Evolutionary conservation across 345 rosid genomes (phyloP).

Genomic region (Populus euphratica): DNA sequence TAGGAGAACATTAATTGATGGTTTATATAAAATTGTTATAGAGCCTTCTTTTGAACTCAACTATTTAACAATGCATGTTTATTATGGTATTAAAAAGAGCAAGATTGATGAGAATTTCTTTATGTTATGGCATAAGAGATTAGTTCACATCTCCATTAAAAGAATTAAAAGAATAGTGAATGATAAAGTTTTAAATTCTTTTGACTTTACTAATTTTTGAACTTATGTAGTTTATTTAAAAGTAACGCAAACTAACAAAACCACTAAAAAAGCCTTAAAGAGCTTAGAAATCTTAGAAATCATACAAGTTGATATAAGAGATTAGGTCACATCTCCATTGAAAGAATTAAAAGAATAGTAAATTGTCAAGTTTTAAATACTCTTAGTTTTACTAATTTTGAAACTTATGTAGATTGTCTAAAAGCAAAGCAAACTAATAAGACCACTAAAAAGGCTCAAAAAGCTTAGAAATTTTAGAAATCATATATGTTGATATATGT

Average conservation of each 20-base stretch:
- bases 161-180: constrained; percentile 4
- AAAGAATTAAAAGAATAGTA: background rate
- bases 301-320: background rate
- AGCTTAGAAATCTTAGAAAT: background rate
- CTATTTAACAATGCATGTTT: background rate
- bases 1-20: too few species aligned
- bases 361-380: background rate
- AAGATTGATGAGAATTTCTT: too few species aligned
- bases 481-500: background rate
- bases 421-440: background rate
- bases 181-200: background rate
- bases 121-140: background rate
- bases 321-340: constrained; percentile 8
- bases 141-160: constrained; percentile 2
- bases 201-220: too few species aligned
- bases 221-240: too few species aligned
- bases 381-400: too few species aligned
- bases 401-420: too few species aligned
- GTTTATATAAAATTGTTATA: too few species aligned
- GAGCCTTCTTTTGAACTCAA: too few species aligned
- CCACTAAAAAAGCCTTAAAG: background rate
- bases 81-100: background rate
- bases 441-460: background rate
- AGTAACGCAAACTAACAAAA: background rate
- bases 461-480: background rate